Evolutionary conservation across 345 rosid genomes (phyloP).

Genomic region (Corymbia maculata): DNA sequence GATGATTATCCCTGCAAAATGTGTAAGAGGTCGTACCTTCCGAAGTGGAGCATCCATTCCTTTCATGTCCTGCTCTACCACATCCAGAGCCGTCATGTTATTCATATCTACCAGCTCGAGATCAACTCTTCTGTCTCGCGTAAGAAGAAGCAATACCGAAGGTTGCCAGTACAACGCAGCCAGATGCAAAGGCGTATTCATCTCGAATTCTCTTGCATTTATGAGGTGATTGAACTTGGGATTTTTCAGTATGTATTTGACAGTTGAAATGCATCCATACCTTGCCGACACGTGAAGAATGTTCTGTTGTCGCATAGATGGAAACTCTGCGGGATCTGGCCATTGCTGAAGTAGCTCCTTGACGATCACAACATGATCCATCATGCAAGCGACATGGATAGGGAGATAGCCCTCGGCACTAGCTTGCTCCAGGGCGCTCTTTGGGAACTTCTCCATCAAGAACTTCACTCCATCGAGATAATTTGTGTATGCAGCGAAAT

Average conservation of each 20-base stretch:
- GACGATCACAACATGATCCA: background rate
- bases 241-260: background rate
- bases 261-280: background rate
- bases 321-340: background rate
- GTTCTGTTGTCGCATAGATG: background rate
- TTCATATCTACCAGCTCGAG: background rate
- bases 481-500: background rate
- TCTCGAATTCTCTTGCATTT: background rate
- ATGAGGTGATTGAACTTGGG: background rate
- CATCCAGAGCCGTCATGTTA: background rate
- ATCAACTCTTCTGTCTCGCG: background rate
- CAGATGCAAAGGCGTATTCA: background rate
- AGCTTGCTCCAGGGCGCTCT: background rate
- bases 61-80: background rate
- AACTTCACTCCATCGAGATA: background rate
- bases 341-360: background rate
- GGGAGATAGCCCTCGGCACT: background rate
- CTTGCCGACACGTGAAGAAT: background rate
- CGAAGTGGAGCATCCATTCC: background rate
- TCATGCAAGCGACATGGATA: background rate
- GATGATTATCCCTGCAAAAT: background rate
- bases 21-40: background rate
- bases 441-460: background rate
- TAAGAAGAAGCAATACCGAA: background rate
- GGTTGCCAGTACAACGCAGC: background rate